These are phyloP conservation scores for Saccharomycopsis fodiens DNA, from an alignment of 805 yeast genomes.

Conservation along the genomic window DNA sequence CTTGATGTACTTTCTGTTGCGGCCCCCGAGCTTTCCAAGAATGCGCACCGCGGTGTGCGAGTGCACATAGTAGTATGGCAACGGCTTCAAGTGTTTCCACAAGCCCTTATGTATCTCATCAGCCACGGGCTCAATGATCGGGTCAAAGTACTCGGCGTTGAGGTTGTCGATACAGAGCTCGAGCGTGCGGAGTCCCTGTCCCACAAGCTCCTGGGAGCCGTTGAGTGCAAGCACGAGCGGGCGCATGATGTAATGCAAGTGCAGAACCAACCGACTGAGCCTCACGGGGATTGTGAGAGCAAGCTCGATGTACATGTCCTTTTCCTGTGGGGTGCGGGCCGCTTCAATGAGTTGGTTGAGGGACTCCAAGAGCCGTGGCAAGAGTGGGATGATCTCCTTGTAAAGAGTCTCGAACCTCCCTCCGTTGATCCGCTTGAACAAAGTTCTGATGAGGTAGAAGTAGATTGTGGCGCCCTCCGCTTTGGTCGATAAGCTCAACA, in stretches of 20 bases:
- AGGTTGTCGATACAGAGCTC: slow-evolving; percentile 93
- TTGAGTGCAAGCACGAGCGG: slow-evolving; percentile 87
- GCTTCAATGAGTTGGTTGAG: slow-evolving; percentile 74
- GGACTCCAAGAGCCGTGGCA: slow-evolving; percentile 79
- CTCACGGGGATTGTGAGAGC: slow-evolving; percentile 96
- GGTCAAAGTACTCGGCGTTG: slow-evolving; percentile 94
- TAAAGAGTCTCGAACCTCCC: slow-evolving; percentile 66
- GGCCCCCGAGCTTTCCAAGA: slow-evolving; percentile 91
- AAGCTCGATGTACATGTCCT: slow-evolving; percentile 89
- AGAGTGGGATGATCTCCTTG: slow-evolving; percentile 84
- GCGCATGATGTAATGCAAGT: slow-evolving; percentile 75
- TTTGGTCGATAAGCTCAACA: slow-evolving; percentile 69
- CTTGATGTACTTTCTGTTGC: slow-evolving; percentile 77
- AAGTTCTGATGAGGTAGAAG: slow-evolving; percentile 77
- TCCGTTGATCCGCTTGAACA: slow-evolving; percentile 92
- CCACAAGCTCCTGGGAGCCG: slow-evolving; percentile 83
- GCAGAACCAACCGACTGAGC: slow-evolving; percentile 87
- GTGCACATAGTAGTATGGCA: slow-evolving; percentile 91
- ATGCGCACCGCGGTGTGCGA: slow-evolving; percentile 91
- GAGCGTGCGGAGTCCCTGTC: slow-evolving; percentile 88
- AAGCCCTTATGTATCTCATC: slow-evolving; percentile 90
- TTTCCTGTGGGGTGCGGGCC: slow-evolving; percentile 80
- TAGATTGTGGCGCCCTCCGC: slow-evolving; percentile 88
- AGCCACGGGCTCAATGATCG: slow-evolving; percentile 91
- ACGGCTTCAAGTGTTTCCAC: slow-evolving; percentile 84